Base-by-base conservation (phyloP, 306 rosid genomes). In the Urtica urens region DNA sequence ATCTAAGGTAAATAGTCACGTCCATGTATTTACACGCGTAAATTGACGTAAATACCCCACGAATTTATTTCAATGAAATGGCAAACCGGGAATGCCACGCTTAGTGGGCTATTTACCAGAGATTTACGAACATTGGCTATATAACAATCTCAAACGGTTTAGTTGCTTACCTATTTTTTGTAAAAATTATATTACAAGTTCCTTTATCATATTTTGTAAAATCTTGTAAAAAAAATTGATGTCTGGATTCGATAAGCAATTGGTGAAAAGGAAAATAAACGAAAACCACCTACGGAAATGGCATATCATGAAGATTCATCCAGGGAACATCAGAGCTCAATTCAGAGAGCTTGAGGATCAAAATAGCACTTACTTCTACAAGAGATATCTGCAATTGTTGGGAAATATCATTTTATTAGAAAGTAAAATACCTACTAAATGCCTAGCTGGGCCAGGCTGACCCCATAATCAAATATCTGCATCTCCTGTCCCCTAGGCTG, bases 371-470 rank as follows among this genome's bases (percentile, higher is more conserved):
- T 46, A 78, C 76, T 75, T 77, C 82, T 38, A 80, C 78, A 77
- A 75, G 68, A 62, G 58, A 72, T 69, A 82, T 75, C 92, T 82
- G 80, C 80, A 80, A 66, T 58, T 72, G 70, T 77, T 75, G 61
- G 84, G 77, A 59, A 67, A 72, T 75, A 77, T 66, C 56, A 55
- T 68, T 62, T 67, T 60, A 76, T 77, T 81, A 77, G 78, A 82
- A 59, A 68, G 33, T 50, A 62, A 38, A 74, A 73, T 54, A 38
- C 69, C 71, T 18, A 20, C 35, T 38, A 73, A 64, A 33, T 59
- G 48, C 33, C 66, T 62, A 65, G 79, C 46, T 60, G 59, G 75
- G 82, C 50, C 51, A 47, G 55, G 66, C 55, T 59, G 26, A 51
- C 60, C 68, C n/a, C 43, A 64, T 37, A 60, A 55, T 66, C 57